These are phyloP conservation scores for Helianthus tuberosus DNA, from an alignment of 129 eudicot species.

Conservation along the genomic window DNA sequence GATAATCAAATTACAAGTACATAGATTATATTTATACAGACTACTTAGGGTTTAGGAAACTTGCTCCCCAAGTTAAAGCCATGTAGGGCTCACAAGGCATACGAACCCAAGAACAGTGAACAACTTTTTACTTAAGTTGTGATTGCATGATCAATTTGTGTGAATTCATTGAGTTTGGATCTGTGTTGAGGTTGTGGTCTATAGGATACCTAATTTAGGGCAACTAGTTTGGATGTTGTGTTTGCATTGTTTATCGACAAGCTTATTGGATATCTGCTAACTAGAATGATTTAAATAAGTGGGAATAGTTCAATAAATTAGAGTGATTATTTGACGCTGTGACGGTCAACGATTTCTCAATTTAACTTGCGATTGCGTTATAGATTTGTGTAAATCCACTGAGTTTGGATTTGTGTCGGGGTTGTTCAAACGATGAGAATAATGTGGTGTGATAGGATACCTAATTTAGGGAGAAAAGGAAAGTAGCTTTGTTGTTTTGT, in stretches of 20 bases:
- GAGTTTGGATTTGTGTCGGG: slow-evolving; percentile 16
- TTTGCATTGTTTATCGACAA: too few relatives aligned
- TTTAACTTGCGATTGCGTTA: not conserved
- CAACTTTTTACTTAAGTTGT: not conserved
- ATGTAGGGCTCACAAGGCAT: too few relatives aligned
- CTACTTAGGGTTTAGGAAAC: too few relatives aligned
- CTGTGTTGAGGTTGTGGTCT: slow-evolving; percentile 4
- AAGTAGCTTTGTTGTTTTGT: not conserved
- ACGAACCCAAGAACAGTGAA: not conserved
- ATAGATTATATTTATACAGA: too few relatives aligned
- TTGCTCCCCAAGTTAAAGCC: too few relatives aligned
- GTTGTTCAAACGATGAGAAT: slow-evolving; percentile 6
- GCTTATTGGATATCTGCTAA: not conserved
- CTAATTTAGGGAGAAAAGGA: slow-evolving; percentile 17
- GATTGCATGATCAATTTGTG: not conserved
- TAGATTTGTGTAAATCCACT: not conserved
- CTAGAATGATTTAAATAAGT: not conserved
- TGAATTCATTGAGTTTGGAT: slow-evolving; percentile 1
- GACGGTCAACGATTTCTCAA: slow-evolving; percentile 1
- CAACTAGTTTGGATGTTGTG: not conserved
- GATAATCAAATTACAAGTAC: too few relatives aligned
- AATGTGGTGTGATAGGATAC: slow-evolving; percentile 4
- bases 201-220: slow-evolving; percentile 13
- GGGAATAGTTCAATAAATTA: not conserved
- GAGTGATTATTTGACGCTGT: not conserved